A percentile compares a stretch with the other conserved stretches of the same genome.
Evolutionary conservation across 2,329 filamentous ascomycete species (phyloP).

Genomic region (Akanthomyces muscarius): DNA sequence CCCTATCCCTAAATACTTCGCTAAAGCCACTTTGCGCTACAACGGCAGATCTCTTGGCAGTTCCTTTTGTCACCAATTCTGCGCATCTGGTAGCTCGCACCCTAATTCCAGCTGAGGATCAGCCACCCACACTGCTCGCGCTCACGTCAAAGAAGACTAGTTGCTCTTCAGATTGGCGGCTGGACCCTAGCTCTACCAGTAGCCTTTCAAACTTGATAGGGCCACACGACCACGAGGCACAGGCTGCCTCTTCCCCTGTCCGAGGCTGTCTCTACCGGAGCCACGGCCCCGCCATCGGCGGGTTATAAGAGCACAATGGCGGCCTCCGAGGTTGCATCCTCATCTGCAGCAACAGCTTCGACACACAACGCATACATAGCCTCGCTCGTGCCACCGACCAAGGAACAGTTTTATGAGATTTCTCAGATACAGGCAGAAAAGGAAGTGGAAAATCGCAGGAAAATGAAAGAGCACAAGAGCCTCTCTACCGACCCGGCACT

Average conservation of each 20-base stretch:
- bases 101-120: not conserved
- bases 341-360: not conserved
- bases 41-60: slow-evolving; percentile 1
- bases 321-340: slow-evolving; percentile 21
- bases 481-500: slow-evolving; percentile 28
- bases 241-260: not conserved
- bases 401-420: slow-evolving; percentile 46
- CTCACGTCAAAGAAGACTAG: not conserved
- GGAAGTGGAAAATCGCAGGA: slow-evolving; percentile 42
- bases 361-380: slow-evolving; percentile 44
- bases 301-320: slow-evolving; percentile 12
- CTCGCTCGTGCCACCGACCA: slow-evolving; percentile 45
- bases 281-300: slow-evolving; percentile 10
- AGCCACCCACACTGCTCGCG: slow-evolving; percentile 6
- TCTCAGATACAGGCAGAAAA: slow-evolving; percentile 44
- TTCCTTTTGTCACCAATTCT: not conserved
- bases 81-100: not conserved
- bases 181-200: not conserved
- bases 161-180: not conserved
- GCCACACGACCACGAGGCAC: not conserved
- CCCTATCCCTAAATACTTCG: not conserved
- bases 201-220: not conserved
- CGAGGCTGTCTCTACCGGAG: not conserved
- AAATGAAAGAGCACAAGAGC: slow-evolving; percentile 34
- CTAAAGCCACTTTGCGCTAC: not conserved